Percentiles rank a stretch among this genome's conserved stretches.
These are phyloP conservation scores for Rhynchosporium agropyri DNA, from an alignment of 2,329 filamentous ascomycete species.

Conservation along the genomic window DNA sequence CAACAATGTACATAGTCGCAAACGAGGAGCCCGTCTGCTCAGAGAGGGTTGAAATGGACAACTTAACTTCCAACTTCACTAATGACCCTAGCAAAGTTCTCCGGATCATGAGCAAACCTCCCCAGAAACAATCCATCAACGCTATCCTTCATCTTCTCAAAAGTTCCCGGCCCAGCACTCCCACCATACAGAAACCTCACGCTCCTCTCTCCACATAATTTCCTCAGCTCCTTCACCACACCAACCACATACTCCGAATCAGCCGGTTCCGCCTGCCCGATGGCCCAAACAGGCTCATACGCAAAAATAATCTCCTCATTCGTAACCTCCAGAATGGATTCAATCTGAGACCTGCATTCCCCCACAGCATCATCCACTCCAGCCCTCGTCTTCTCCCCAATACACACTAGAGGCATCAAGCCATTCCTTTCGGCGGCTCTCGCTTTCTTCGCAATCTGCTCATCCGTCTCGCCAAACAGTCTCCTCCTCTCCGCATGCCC, in stretches of 20 bases:
- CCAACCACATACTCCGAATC: constrained; percentile 70
- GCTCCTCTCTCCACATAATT: constrained; percentile 61
- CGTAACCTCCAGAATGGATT: constrained; percentile 62
- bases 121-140: constrained; percentile 83
- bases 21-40: background rate
- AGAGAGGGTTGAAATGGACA: background rate
- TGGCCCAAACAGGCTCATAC: constrained; percentile 90
- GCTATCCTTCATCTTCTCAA: constrained; percentile 64
- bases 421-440: constrained; percentile 67
- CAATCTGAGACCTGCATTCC: constrained; percentile 69
- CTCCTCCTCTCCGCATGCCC: constrained; percentile 78
- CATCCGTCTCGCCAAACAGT: constrained; percentile 76
- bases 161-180: constrained; percentile 79
- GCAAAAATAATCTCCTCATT: constrained; percentile 70
- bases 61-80: constrained; percentile 53
- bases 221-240: constrained; percentile 48
- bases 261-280: constrained; percentile 74
- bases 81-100: constrained; percentile 71
- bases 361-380: constrained; percentile 61
- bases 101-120: constrained; percentile 77
- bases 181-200: constrained; percentile 80
- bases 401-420: constrained; percentile 77
- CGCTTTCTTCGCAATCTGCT: constrained; percentile 67
- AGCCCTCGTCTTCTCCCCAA: constrained; percentile 66
- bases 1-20: background rate